phyloP scores from a whole-genome alignment of 176 grass and related monocot species.

The Panicum miliaceum region DNA sequence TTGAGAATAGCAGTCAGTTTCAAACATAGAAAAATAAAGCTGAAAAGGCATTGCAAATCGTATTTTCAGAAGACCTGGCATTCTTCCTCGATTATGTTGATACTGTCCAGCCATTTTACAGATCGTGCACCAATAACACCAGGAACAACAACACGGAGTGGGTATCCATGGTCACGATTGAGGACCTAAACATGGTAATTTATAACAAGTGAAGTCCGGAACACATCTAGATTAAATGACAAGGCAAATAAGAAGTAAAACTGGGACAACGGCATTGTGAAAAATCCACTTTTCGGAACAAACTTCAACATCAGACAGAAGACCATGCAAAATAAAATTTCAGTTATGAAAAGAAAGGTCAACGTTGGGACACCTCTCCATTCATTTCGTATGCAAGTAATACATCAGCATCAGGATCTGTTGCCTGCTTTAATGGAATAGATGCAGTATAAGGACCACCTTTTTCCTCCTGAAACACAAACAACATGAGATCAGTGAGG shows the following conservation, averaged over 20 bases:
- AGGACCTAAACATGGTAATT: conserved; percentile 58
- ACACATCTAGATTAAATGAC: not conserved
- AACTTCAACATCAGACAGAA: conserved; percentile 14
- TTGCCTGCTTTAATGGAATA: conserved; percentile 84
- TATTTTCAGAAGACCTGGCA: conserved; percentile 73
- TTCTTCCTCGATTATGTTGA: conserved; percentile 78
- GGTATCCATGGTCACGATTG: conserved; percentile 88
- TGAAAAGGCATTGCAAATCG: conserved; percentile 13
- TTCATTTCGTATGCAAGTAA: conserved; percentile 99
- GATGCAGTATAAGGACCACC: conserved; percentile 98
- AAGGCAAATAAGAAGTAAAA: not conserved
- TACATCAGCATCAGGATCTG: conserved; percentile 93
- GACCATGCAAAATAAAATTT: not conserved
- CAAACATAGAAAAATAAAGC: conserved; percentile 28
- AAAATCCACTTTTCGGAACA: not conserved
- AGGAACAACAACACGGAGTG: conserved; percentile 75
- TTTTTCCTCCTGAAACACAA: conserved; percentile 82
- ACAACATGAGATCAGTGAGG: not conserved
- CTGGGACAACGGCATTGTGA: not conserved
- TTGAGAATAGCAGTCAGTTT: conserved; percentile 42
- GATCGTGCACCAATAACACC: conserved; percentile 88
- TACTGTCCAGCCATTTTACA: conserved; percentile 87
- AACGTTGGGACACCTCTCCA: conserved; percentile 66
- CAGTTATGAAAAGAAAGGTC: conserved; percentile 10
- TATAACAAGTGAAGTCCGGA: not conserved